These are phyloP conservation scores for Micractinium sp. DNA, from an alignment of 139 green algal genomes.

Conservation along the genomic window DNA sequence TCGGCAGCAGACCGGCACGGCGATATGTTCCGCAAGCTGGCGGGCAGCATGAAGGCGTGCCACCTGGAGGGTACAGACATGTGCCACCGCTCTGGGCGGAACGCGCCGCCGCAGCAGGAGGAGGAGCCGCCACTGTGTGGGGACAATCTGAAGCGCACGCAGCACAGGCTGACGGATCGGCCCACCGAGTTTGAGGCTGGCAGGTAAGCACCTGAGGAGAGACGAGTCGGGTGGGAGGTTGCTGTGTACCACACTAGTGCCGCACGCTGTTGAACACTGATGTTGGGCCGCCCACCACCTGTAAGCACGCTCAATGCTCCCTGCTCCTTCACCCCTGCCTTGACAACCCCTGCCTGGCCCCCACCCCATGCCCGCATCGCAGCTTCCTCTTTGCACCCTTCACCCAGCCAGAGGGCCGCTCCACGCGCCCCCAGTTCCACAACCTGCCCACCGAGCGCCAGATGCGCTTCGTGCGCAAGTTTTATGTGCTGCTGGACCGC, in stretches of 20 bases:
- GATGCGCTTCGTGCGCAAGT: neutral
- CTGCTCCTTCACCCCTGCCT: neutral
- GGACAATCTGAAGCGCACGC: neutral
- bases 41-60: neutral
- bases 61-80: neutral
- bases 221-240: neutral
- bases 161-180: neutral
- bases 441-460: neutral
- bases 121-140: neutral
- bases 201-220: neutral
- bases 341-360: too few species aligned
- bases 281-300: neutral
- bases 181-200: neutral
- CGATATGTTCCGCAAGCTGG: neutral
- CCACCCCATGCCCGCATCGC: too few species aligned
- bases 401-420: neutral
- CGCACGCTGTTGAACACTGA: too few species aligned
- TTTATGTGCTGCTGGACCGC: neutral
- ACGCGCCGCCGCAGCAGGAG: neutral
- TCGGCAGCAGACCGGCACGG: neutral
- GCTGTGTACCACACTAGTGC: too few species aligned
- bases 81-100: neutral
- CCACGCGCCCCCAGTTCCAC: neutral
- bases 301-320: neutral
- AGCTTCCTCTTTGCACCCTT: neutral